Percentiles rank a stretch among this genome's conserved stretches.
These are phyloP conservation scores for Colletotrichum truncatum DNA, from an alignment of 2,329 filamentous ascomycete species.

Conservation along the genomic window DNA sequence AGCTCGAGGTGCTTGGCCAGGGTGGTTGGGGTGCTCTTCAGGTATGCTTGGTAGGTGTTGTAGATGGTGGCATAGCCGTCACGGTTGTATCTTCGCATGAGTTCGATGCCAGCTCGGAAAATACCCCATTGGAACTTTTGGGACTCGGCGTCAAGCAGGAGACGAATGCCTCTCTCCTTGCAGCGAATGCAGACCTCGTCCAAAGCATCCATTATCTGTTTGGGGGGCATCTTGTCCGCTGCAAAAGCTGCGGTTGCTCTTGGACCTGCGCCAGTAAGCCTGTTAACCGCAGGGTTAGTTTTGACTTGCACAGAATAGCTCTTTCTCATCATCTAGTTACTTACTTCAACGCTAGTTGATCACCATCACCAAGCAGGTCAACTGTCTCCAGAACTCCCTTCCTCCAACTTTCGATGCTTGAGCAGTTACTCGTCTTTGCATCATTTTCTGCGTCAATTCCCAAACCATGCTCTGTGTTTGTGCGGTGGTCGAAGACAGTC, in stretches of 20 bases:
- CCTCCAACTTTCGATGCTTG: slow-evolving; percentile 77
- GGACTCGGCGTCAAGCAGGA: slow-evolving; percentile 90
- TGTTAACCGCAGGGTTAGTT: slow-evolving; percentile 34
- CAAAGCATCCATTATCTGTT: slow-evolving; percentile 75
- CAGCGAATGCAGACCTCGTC: slow-evolving; percentile 80
- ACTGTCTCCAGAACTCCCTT: slow-evolving; percentile 80
- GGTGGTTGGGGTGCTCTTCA: slow-evolving; percentile 68
- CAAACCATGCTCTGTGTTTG: slow-evolving; percentile 55
- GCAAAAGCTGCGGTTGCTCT: slow-evolving; percentile 76
- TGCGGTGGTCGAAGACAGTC: slow-evolving; percentile 72
- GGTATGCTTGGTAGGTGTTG: slow-evolving; percentile 82
- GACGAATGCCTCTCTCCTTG: slow-evolving; percentile 71
- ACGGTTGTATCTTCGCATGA: slow-evolving; percentile 81
- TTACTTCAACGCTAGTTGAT: slow-evolving; percentile 73
- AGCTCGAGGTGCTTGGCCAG: slow-evolving; percentile 67
- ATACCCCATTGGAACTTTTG: slow-evolving; percentile 81
- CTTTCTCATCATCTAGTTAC: slow-evolving; percentile 18
- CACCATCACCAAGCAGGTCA: slow-evolving; percentile 69
- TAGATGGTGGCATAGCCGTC: slow-evolving; percentile 74
- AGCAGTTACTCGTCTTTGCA: slow-evolving; percentile 52
- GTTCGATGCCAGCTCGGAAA: slow-evolving; percentile 78
- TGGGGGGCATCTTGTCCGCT: slow-evolving; percentile 68
- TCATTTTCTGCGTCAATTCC: slow-evolving; percentile 55
- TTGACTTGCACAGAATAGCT: not conserved
- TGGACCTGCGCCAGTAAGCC: slow-evolving; percentile 83